These are phyloP conservation scores for Rutstroemia sp. DNA, from an alignment of 2,329 filamentous ascomycete species.

Conservation along the genomic window DNA sequence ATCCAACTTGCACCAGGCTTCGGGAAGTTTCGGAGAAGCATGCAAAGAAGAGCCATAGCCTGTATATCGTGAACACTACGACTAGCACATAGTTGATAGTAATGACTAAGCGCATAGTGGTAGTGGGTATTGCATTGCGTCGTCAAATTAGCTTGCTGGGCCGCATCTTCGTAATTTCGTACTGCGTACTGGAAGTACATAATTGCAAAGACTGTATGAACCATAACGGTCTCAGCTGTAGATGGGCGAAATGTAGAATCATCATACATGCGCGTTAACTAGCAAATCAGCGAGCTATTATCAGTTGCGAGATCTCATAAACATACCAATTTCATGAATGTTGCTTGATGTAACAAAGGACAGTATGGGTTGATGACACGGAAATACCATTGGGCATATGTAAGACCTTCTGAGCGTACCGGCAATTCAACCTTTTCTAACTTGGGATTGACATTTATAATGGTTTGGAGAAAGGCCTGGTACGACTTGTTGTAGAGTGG, in stretches of 20 bases:
- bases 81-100: constrained; percentile 55
- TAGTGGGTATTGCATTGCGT: constrained; percentile 69
- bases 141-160: constrained; percentile 48
- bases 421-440: constrained; percentile 54
- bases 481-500: constrained; percentile 65
- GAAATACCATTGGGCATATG: constrained; percentile 70
- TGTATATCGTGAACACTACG: constrained; percentile 62
- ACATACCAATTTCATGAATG: constrained; percentile 60
- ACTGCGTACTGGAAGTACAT: constrained; percentile 73
- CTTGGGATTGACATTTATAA: constrained; percentile 51
- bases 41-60: constrained; percentile 63
- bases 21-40: constrained; percentile 69
- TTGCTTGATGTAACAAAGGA: constrained; percentile 70
- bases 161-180: constrained; percentile 53
- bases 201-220: constrained; percentile 74
- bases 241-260: constrained; percentile 56
- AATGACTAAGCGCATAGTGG: constrained; percentile 63
- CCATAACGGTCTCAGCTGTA: constrained; percentile 57
- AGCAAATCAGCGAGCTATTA: constrained; percentile 8
- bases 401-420: constrained; percentile 54
- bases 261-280: constrained; percentile 62
- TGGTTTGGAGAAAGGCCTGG: constrained; percentile 59
- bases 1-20: constrained; percentile 71
- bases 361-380: constrained; percentile 63
- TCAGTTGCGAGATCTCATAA: not conserved